phyloP scores from a whole-genome alignment of 768 basidiomycete species.

The Ephemerocybe angulata region DNA sequence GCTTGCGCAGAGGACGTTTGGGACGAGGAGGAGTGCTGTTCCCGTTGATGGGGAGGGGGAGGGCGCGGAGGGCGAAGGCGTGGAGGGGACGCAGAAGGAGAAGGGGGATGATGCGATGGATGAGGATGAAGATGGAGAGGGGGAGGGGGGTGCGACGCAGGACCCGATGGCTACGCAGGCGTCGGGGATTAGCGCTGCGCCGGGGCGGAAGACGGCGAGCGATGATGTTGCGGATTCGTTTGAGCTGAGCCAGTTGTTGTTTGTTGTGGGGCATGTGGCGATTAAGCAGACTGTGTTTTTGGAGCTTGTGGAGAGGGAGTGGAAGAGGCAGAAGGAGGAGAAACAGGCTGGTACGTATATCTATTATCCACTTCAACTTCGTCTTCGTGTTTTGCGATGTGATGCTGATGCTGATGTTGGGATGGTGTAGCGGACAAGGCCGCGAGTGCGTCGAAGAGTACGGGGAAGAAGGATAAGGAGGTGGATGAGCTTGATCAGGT shows the following conservation, averaged over 20 bases:
- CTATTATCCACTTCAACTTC: too few relatives aligned
- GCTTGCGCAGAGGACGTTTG: slow-evolving; percentile 48
- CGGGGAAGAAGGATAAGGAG: slow-evolving; percentile 53
- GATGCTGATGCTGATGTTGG: background rate
- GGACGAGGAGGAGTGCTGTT: slow-evolving; percentile 47
- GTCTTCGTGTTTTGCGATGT: background rate
- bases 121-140: slow-evolving; percentile 46
- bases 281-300: slow-evolving; percentile 97
- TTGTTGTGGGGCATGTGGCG: slow-evolving; percentile 93
- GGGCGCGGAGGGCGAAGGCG: too few relatives aligned
- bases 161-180: slow-evolving; percentile 1
- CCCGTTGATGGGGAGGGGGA: slow-evolving; percentile 49
- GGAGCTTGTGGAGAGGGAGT: slow-evolving; percentile 92
- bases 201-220: slow-evolving; percentile 21
- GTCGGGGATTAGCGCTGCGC: background rate
- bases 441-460: slow-evolving; percentile 30
- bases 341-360: slow-evolving; percentile 62
- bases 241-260: slow-evolving; percentile 88
- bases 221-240: slow-evolving; percentile 79
- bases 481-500: slow-evolving; percentile 94
- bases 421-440: slow-evolving; percentile 55
- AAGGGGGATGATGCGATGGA: slow-evolving; percentile 52
- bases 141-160: slow-evolving; percentile 19
- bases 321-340: slow-evolving; percentile 95
- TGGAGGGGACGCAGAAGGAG: slow-evolving; percentile 24